These are phyloP conservation scores for Trichoderma breve DNA, from an alignment of 2,329 filamentous ascomycete genomes.

Conservation along the genomic window DNA sequence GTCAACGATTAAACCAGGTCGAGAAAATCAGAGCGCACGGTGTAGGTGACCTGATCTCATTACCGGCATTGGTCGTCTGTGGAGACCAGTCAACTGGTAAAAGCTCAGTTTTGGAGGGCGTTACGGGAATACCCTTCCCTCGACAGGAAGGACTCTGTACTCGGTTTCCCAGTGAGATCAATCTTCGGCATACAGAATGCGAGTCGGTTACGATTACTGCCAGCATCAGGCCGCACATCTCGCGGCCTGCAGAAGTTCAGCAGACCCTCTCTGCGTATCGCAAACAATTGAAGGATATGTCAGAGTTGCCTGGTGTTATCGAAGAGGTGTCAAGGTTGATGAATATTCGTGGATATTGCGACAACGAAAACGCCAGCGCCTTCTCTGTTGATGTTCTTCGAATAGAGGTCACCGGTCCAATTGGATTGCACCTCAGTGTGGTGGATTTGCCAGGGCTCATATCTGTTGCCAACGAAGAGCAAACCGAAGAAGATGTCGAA, in stretches of 20 bases:
- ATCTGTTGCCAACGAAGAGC: neutral
- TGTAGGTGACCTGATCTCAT: slow-evolving; percentile 5
- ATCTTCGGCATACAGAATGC: slow-evolving; percentile 38
- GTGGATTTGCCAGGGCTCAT: slow-evolving; percentile 10
- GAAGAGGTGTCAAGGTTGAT: neutral
- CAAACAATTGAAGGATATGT: neutral
- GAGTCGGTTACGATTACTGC: neutral
- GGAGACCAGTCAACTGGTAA: slow-evolving; percentile 57
- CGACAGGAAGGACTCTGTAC: slow-evolving; percentile 53
- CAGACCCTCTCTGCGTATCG: neutral
- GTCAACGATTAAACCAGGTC: neutral
- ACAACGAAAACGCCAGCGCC: neutral
- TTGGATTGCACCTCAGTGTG: neutral
- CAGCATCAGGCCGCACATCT: neutral
- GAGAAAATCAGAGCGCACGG: neutral
- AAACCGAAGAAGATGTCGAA: neutral
- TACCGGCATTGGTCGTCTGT: slow-evolving; percentile 53
- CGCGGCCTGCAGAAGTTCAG: neutral
- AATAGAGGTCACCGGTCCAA: neutral
- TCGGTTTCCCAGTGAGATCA: slow-evolving; percentile 54
- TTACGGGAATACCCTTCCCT: slow-evolving; percentile 55
- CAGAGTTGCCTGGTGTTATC: neutral
- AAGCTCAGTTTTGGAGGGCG: slow-evolving; percentile 55
- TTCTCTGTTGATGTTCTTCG: neutral
- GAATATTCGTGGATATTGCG: neutral